Evolutionary conservation across 2,329 filamentous ascomycete genomes (phyloP), one percentile per base, ranked within the genome.

Genomic region (Colletotrichum euphorbiae): DNA sequence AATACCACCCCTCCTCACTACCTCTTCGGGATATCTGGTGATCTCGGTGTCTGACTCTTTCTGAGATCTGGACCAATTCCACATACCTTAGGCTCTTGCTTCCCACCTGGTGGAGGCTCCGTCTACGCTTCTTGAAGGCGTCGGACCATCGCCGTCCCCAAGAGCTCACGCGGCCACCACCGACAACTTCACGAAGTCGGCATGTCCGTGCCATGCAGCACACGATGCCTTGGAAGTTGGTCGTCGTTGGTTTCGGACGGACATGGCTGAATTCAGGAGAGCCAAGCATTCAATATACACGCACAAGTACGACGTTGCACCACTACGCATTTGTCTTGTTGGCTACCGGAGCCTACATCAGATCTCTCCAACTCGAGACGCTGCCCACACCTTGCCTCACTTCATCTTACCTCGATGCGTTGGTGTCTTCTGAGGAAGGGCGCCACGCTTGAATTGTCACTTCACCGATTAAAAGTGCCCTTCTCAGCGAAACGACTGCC

Each of bases 371-470:
- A 15, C 33, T 64, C 46, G 42, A 17, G 17, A 31, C 8, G 51
- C 43, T 43, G 19, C 5, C 56, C 28, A 58, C 38, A 54, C 45
- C 60, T 67, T 57, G 52, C 31, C 52, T 63, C 45, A 58, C 60
- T 45, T 46, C 38, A 40, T 48, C 40, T 62, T 58, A 60, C 50
- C 28, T 54, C 33, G n/a, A 38, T 17, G 31, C 51, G 11, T n/a
- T n/a, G 6, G 15, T 31, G 48, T n/a, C 24, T 21, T 31, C 24
- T 19, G 17, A 17, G 24, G 17, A 28, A 38, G 12, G n/a, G 21
- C 24, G 15, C 58, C 58, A 42, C 50, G 43, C 36, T 50, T 24
- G 42, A 33, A 57, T 33, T 24, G 42, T 62, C 63, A 57, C 45
- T 15, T 51, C 33, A 21, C 50, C 50, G 31, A 21, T 11, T 9